A percentile compares a stretch with the other conserved stretches of the same genome.
Conservation (phyloP, 2,329 filamentous ascomycete species). For the Zalaria sp. region DNA sequence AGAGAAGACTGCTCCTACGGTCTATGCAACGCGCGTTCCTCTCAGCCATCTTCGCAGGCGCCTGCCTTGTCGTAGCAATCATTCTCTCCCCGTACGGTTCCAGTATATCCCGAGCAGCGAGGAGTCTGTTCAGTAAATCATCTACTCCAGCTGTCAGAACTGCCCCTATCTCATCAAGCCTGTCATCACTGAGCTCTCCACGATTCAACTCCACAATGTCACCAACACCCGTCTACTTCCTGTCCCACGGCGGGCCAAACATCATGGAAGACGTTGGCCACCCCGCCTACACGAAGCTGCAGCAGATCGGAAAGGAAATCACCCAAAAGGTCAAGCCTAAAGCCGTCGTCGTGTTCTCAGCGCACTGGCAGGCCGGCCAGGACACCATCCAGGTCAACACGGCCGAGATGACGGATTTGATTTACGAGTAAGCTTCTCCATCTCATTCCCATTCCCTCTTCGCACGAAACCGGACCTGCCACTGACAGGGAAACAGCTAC, state of each 20-base stretch:
- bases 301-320: conserved; percentile 54
- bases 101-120: conserved; percentile 1
- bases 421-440: conserved; percentile 42
- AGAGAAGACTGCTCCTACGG: too few relatives aligned
- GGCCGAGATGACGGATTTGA: conserved; percentile 48
- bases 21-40: too few relatives aligned
- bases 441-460: background rate
- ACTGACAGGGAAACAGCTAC: conserved; percentile 31
- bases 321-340: conserved; percentile 55
- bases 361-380: conserved; percentile 54
- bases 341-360: conserved; percentile 62
- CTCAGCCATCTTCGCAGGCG: background rate
- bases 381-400: conserved; percentile 51
- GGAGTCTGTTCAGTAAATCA: background rate
- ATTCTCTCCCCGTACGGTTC: background rate
- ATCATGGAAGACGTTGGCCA: conserved; percentile 57
- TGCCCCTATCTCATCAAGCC: background rate
- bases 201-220: conserved; percentile 6
- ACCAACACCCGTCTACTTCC: conserved; percentile 37
- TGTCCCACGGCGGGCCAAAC: conserved; percentile 40
- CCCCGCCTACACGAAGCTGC: conserved; percentile 50
- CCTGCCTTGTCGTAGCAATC: conserved; percentile 2
- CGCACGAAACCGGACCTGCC: too few relatives aligned
- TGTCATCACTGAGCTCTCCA: background rate
- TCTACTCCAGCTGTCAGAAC: background rate